Evolutionary conservation across 139 green algal species (phyloP).

Genomic region (Raphidocelis subcapitata): DNA sequence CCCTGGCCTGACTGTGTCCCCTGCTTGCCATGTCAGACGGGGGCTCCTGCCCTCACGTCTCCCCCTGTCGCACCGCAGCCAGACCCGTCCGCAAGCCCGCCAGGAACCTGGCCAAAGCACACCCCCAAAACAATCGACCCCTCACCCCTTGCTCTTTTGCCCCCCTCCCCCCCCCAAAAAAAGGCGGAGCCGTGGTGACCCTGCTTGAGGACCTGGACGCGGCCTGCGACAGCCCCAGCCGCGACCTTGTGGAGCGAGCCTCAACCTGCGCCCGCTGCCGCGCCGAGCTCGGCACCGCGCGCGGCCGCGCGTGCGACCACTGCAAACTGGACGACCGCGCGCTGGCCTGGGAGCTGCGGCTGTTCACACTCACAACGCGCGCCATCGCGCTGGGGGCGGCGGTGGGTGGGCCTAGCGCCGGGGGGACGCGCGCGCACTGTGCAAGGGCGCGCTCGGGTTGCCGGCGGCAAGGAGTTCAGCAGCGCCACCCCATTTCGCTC

Average conservation of each 20-base stretch:
- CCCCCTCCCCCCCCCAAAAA: no score
- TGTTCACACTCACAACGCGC: slow-evolving; percentile 61
- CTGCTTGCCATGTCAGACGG: no score
- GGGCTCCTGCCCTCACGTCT: no score
- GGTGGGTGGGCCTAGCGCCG: slow-evolving; percentile 31
- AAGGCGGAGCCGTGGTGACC: not conserved
- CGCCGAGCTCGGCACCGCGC: slow-evolving; percentile 47
- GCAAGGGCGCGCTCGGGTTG: not conserved
- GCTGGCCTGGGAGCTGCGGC: slow-evolving; percentile 55
- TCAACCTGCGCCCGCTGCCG: slow-evolving; percentile 32
- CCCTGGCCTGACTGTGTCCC: no score
- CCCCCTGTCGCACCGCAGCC: no score
- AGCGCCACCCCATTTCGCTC: no score
- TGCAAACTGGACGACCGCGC: slow-evolving; percentile 74
- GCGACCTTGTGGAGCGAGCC: slow-evolving; percentile 44
- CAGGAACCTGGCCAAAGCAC: no score
- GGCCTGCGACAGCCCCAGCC: not conserved
- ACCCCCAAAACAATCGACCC: no score
- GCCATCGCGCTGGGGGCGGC: slow-evolving; percentile 30
- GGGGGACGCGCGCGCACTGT: not conserved
- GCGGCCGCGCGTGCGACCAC: slow-evolving; percentile 65
- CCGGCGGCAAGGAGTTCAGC: no score
- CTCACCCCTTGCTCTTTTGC: no score
- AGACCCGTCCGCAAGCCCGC: no score
- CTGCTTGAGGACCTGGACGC: slow-evolving; percentile 10